Percentiles rank a stretch among this genome's conserved stretches.
phyloP scores from a whole-genome alignment of 768 basidiomycete species.

The Scleroderma citrinum region DNA sequence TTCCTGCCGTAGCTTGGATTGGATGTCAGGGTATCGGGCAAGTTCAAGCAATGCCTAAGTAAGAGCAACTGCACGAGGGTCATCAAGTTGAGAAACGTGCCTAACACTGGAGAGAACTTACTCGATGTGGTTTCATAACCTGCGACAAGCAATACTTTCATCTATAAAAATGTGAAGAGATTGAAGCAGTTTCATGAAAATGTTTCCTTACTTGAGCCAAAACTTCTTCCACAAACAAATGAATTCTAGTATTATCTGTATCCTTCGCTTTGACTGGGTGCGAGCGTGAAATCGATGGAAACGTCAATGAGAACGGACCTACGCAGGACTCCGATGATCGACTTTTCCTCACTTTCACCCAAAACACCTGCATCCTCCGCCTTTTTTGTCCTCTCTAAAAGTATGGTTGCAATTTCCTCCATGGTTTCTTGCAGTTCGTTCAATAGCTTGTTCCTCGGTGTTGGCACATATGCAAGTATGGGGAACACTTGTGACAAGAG shows the following conservation, averaged over 20 bases:
- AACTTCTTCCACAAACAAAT: slow-evolving; percentile 23
- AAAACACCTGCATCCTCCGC: slow-evolving; percentile 23
- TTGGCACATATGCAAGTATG: slow-evolving; percentile 31
- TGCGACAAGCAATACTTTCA: slow-evolving; percentile 13
- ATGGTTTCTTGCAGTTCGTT: slow-evolving; percentile 31
- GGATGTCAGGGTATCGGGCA: slow-evolving; percentile 36
- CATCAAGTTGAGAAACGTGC: too few relatives aligned
- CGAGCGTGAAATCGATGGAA: slow-evolving; percentile 4
- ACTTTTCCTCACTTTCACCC: slow-evolving; percentile 18
- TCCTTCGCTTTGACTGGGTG: slow-evolving; percentile 23
- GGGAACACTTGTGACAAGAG: slow-evolving; percentile 37
- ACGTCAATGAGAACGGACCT: slow-evolving; percentile 7
- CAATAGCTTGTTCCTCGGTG: slow-evolving; percentile 25
- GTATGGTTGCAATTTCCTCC: slow-evolving; percentile 33
- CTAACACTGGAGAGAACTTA: not conserved
- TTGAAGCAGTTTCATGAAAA: not conserved
- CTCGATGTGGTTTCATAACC: slow-evolving; percentile 19
- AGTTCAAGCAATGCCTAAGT: slow-evolving; percentile 55
- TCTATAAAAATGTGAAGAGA: slow-evolving; percentile 4
- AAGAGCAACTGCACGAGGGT: slow-evolving; percentile 8
- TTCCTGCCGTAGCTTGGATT: slow-evolving; percentile 45
- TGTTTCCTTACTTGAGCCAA: slow-evolving; percentile 13
- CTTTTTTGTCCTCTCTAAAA: slow-evolving; percentile 31
- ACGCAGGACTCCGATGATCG: slow-evolving; percentile 24
- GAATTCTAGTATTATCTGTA: slow-evolving; percentile 14